phyloP scores from a whole-genome alignment of 805 yeast genomes.

The Myxozyma geophila region DNA sequence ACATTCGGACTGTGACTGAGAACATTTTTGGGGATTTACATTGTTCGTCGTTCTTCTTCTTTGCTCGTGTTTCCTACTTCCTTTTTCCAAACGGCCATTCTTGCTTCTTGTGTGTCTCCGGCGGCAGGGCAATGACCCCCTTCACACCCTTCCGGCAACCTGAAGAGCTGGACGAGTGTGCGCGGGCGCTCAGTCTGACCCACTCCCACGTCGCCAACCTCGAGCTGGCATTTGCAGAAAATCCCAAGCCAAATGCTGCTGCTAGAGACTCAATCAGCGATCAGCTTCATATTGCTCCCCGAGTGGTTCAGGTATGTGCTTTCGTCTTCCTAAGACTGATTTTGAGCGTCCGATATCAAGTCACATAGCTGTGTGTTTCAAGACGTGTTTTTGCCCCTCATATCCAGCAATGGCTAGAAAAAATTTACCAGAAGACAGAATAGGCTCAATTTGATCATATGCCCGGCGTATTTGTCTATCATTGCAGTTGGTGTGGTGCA shows the following conservation, averaged over 20 bases:
- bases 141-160: slow-evolving; percentile 6
- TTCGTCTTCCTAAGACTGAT: background rate
- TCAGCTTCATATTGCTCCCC: slow-evolving; percentile 19
- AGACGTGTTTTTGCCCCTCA: too few species aligned
- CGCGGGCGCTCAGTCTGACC: slow-evolving; percentile 17
- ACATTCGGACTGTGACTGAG: background rate
- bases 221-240: slow-evolving; percentile 34
- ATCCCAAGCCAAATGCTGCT: slow-evolving; percentile 23
- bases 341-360: background rate
- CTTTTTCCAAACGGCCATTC: background rate
- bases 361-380: too few species aligned
- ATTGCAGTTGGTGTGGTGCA: background rate
- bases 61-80: background rate
- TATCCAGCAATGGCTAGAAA: too few species aligned
- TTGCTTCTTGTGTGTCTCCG: background rate
- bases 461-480: background rate
- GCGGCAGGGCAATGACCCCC: slow-evolving; percentile 17
- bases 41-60: background rate
- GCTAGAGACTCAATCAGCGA: slow-evolving; percentile 26
- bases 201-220: slow-evolving; percentile 27
- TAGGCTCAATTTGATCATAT: background rate
- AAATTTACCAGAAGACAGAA: background rate
- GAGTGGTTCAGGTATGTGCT: slow-evolving; percentile 32
- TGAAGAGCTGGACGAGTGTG: slow-evolving; percentile 18
- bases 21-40: background rate